Evolutionary conservation across 768 basidiomycete species (phyloP), one percentile per base, ranked within the genome.

Genomic region (Suillus paluster): DNA sequence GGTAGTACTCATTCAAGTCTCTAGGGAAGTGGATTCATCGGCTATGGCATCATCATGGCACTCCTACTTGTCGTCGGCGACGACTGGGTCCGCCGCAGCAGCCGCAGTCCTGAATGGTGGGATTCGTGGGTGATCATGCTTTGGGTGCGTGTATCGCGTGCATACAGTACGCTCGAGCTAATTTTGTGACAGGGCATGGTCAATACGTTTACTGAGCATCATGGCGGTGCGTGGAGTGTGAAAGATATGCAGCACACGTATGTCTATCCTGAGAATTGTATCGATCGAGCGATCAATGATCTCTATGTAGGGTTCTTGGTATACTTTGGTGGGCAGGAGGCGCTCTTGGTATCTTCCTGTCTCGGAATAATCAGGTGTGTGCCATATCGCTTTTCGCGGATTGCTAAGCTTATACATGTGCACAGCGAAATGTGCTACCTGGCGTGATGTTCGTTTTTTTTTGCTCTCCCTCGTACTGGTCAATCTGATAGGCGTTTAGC

Each of bases 221-320:
- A 87, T 54, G 92, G 92, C 9, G 82, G 81, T 21, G 73, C 68
- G 1, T 97, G 95, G 95, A 90, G 87, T 3, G 90, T 89, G 58
- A 95, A 97, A 73, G 95, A 97, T 73, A 91, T 95, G 92, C 94
- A 96, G 68, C 95, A 97, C 74, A 94, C 93, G 87, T 93, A 70
- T 65, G 90, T 81, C 7, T 46, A 45, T 15, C n/a, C 45, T 11
- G 62, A 12, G 53, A 23, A 30, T 11, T 41, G 23, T 48, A 7
- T 25, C n/a, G 19, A 27, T 60, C 12, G 39, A 41, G 64, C 64
- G 48, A 64, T 58, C 15, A 17, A 57, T 41, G 53, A 4, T 10
- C 42, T 39, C 15, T 41, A 11, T 55, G 3, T 59, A 92, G 90
- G 3, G 85, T 90, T 56, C 77, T 94, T 50, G 72, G 72, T 17